Percentiles rank a stretch among this genome's conserved stretches.
These are phyloP conservation scores for Candida incommunis DNA, from an alignment of 805 yeast genomes.

Conservation along the genomic window DNA sequence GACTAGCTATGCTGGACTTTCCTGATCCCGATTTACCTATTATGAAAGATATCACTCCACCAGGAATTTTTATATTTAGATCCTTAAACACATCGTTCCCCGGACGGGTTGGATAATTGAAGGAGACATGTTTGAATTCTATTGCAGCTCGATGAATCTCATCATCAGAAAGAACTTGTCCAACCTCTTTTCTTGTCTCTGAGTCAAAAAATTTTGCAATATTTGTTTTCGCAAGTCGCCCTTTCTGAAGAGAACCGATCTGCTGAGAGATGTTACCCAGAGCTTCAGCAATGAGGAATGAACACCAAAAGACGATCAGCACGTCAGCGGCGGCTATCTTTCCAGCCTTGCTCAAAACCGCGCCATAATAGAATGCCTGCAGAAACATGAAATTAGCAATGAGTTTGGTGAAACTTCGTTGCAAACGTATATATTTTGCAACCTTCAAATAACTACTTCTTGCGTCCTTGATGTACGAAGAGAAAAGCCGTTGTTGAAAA, in stretches of 20 bases:
- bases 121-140: conserved; percentile 19
- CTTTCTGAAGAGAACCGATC: conserved; percentile 51
- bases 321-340: conserved; percentile 46
- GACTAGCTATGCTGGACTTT: conserved; percentile 63
- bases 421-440: conserved; percentile 33
- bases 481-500: conserved; percentile 35
- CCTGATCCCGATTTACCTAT: conserved; percentile 91
- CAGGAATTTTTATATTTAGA: conserved; percentile 31
- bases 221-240: conserved; percentile 48
- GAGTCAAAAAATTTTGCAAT: conserved; percentile 28
- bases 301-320: conserved; percentile 71
- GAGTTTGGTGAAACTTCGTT: conserved; percentile 41
- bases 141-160: conserved; percentile 4
- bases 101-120: conserved; percentile 48
- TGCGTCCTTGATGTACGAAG: conserved; percentile 21
- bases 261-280: conserved; percentile 43
- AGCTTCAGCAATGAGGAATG: conserved; percentile 55
- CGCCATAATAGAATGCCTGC: conserved; percentile 89
- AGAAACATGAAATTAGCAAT: conserved; percentile 64
- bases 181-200: conserved; percentile 11
- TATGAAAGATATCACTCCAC: conserved; percentile 40
- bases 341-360: conserved; percentile 40
- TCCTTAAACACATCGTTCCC: conserved; percentile 31
- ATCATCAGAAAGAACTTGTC: conserved; percentile 7
- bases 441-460: conserved; percentile 29